These are phyloP conservation scores for Leishmania aethiopica DNA, from an alignment of 208 protist species.

Conservation along the genomic window DNA sequence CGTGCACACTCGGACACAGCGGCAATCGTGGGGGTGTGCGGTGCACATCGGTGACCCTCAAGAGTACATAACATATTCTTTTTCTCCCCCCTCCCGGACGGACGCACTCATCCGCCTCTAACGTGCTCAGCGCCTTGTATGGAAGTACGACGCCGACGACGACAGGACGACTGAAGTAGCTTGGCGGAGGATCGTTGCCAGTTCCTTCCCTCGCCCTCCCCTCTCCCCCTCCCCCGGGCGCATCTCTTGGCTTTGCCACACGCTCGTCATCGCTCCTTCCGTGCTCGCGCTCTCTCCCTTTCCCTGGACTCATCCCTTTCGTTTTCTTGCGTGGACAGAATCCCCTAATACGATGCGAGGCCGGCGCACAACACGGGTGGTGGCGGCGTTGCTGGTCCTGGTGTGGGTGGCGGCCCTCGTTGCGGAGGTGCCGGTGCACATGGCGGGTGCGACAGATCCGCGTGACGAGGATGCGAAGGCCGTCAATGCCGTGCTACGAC, in stretches of 20 bases:
- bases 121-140: neutral
- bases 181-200: neutral
- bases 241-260: too few species aligned
- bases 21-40: neutral
- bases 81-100: neutral
- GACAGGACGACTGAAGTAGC: neutral
- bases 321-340: too few species aligned
- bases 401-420: conserved; percentile 6
- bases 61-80: neutral
- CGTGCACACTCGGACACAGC: neutral
- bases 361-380: conserved; percentile 2
- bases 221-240: neutral
- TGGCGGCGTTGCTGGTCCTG: conserved; percentile 12
- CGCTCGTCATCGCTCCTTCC: neutral
- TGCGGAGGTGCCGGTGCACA: conserved; percentile 7
- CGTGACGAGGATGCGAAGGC: conserved; percentile 8
- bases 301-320: neutral
- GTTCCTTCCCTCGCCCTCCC: neutral
- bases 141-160: neutral
- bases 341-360: neutral
- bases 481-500: conserved; percentile 11
- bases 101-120: neutral
- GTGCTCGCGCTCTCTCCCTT: neutral
- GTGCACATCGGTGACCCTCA: neutral
- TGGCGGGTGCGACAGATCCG: neutral